phyloP scores from a whole-genome alignment of 257 asterid species.

The Verbascum thapsus region DNA sequence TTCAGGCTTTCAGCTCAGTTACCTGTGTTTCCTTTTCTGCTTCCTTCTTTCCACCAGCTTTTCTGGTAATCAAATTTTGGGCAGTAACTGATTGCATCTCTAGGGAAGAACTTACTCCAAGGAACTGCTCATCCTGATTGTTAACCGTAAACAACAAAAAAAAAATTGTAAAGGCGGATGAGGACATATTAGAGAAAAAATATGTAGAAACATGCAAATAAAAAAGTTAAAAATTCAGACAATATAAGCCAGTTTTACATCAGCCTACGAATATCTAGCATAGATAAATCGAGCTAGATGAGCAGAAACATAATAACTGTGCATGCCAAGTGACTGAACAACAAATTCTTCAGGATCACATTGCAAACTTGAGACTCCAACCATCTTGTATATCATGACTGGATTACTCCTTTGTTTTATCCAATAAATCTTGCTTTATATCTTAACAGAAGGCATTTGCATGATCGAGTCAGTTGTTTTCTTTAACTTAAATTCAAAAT shows the following conservation, averaged over 20 bases:
- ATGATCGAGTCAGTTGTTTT: not conserved
- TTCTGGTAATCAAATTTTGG: conserved; percentile 77
- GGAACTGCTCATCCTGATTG: conserved; percentile 69
- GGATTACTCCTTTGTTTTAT: conserved; percentile 6
- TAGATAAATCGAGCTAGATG: conserved; percentile 11
- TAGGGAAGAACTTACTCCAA: conserved; percentile 50
- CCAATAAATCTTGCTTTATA: not conserved
- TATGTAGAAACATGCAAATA: conserved; percentile 1
- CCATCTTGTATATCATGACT: not conserved
- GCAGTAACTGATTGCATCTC: conserved; percentile 66
- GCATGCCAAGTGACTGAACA: not conserved
- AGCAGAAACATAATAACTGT: conserved; percentile 5
- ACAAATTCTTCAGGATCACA: not conserved
- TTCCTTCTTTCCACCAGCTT: conserved; percentile 93
- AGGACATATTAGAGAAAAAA: conserved; percentile 11
- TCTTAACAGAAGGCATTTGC: not conserved
- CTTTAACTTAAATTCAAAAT: not conserved
- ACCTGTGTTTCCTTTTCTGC: conserved; percentile 83
- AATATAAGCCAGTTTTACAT: conserved; percentile 2
- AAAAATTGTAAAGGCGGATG: conserved; percentile 17
- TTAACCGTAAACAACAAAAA: conserved; percentile 28
- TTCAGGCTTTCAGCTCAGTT: conserved; percentile 43
- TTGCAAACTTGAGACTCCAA: not conserved
- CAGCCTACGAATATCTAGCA: conserved; percentile 15
- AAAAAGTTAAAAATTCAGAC: conserved; percentile 21